phyloP scores from a whole-genome alignment of 1,139 yeast species.

The Geotrichum bryndzae region DNA sequence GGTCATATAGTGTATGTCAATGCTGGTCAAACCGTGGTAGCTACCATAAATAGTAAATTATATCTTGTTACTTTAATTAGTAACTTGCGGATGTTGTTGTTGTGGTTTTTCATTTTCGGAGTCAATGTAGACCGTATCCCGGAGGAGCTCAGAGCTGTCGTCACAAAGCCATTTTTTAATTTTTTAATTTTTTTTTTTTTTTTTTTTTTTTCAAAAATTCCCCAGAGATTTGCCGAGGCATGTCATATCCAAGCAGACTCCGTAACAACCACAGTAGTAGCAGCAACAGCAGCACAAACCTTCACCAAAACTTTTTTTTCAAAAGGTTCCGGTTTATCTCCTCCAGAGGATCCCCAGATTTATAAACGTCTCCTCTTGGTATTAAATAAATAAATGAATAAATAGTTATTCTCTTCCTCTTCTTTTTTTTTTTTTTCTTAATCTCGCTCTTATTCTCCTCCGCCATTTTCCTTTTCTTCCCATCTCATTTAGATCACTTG shows the following conservation, averaged over 20 bases:
- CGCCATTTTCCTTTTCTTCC: not conserved
- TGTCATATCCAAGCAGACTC: not conserved
- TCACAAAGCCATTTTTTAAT: not conserved
- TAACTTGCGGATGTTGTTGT: not conserved
- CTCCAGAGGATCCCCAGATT: not conserved
- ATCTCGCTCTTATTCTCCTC: not conserved
- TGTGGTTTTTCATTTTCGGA: not conserved
- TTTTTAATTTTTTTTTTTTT: too few species aligned
- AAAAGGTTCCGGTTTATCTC: not conserved
- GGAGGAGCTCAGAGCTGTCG: not conserved
- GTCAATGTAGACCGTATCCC: not conserved
- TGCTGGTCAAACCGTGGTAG: too few species aligned
- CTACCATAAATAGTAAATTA: too few species aligned
- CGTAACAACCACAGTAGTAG: not conserved
- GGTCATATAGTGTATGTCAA: too few species aligned
- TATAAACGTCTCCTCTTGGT: not conserved
- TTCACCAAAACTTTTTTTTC: not conserved
- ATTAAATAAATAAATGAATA: not conserved
- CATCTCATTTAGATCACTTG: not conserved
- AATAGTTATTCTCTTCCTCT: not conserved
- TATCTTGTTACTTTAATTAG: not conserved
- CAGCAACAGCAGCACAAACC: not conserved
- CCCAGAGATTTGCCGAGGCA: not conserved
- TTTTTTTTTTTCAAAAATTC: too few species aligned
- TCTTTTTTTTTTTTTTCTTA: not conserved